These are phyloP conservation scores for Malus hybrid DNA, from an alignment of 331 rosid species.

Conservation along the genomic window DNA sequence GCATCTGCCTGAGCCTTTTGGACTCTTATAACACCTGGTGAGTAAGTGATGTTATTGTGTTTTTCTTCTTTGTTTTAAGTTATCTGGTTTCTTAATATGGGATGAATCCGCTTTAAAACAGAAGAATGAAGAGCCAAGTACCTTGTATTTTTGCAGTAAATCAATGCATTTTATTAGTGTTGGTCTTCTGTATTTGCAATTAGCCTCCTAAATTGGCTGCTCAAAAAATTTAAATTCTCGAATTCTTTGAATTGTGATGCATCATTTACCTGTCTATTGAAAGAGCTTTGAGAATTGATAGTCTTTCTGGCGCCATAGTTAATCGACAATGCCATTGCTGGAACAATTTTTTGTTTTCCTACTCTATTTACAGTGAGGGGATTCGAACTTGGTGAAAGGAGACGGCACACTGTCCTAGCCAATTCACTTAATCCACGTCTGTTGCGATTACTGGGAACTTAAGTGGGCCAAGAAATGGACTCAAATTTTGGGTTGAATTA, in stretches of 20 bases:
- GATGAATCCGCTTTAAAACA: constrained; percentile 39
- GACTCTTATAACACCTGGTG: constrained; percentile 47
- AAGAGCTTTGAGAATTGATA: neutral
- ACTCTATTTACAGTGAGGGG: no score
- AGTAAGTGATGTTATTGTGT: constrained; percentile 14
- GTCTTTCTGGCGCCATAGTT: neutral
- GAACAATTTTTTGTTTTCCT: no score
- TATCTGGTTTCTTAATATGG: constrained; percentile 23
- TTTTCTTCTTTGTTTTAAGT: constrained; percentile 13
- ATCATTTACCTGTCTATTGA: no score
- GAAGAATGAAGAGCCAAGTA: constrained; percentile 30
- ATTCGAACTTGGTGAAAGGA: no score
- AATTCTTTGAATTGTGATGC: no score
- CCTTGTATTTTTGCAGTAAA: constrained; percentile 29
- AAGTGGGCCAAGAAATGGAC: neutral
- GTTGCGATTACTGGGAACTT: neutral
- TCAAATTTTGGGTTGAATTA: neutral
- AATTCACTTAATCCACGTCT: no score
- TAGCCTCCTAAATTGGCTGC: neutral
- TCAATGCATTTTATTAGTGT: constrained; percentile 26
- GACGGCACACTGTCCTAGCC: neutral
- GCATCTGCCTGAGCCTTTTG: constrained; percentile 87
- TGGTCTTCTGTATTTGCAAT: constrained; percentile 2
- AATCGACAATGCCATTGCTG: neutral
- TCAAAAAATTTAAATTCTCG: no score